A percentile compares a stretch with the other conserved stretches of the same genome.
phyloP scores from a whole-genome alignment of 2,329 filamentous ascomycete genomes.

The Aulographum hederae region DNA sequence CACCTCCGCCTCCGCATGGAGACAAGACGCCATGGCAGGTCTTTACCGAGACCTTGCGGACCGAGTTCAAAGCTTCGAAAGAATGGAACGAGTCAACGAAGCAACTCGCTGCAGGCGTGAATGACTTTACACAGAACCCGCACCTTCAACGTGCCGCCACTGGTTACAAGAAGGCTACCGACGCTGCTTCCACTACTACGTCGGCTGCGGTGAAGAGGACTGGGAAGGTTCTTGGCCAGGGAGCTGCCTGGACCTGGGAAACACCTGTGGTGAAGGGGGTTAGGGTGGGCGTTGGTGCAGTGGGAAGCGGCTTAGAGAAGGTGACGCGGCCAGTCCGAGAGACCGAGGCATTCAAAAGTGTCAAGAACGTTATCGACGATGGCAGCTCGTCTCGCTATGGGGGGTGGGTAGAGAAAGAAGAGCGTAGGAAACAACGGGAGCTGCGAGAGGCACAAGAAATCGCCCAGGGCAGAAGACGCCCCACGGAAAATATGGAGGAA shows the following conservation, averaged over 20 bases:
- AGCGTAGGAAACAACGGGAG: constrained; percentile 65
- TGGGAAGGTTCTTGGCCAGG: constrained; percentile 71
- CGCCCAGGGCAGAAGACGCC: constrained; percentile 28
- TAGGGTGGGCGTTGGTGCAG: constrained; percentile 67
- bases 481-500: constrained; percentile 50
- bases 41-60: constrained; percentile 88
- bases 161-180: constrained; percentile 74
- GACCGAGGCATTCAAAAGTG: constrained; percentile 81
- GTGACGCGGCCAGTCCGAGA: constrained; percentile 87
- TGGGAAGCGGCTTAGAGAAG: constrained; percentile 77
- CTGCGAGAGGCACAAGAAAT: constrained; percentile 45
- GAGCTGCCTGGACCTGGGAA: constrained; percentile 94
- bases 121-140: constrained; percentile 87
- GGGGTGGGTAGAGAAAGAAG: constrained; percentile 93
- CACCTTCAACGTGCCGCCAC: constrained; percentile 70
- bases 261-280: constrained; percentile 84
- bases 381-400: constrained; percentile 91
- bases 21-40: constrained; percentile 99
- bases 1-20: constrained; percentile 87
- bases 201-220: constrained; percentile 70
- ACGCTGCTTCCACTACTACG: constrained; percentile 62
- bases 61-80: constrained; percentile 89
- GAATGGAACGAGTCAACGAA: constrained; percentile 99
- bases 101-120: constrained; percentile 70
- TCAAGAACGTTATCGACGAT: constrained; percentile 93